A percentile compares a stretch with the other conserved stretches of the same genome.
Conservation (phyloP, 2,329 filamentous ascomycete species). For the Ophiostoma ulmi region DNA sequence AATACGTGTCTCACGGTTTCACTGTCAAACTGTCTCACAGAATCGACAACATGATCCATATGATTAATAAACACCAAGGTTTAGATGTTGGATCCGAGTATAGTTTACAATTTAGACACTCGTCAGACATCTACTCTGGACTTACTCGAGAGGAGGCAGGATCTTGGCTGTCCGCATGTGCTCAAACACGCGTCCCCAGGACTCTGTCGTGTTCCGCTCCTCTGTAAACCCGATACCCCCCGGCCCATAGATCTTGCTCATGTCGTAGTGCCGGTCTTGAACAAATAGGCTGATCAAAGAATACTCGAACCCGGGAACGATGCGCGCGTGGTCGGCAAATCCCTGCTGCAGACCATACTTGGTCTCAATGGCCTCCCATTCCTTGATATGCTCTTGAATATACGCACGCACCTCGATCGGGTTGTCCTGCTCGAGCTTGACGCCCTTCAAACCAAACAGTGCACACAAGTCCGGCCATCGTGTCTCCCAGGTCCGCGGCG, state of each 20-base stretch:
- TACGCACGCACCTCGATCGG: conserved; percentile 29
- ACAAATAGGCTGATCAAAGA: conserved; percentile 36
- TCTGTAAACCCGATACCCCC: background rate
- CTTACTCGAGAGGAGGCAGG: conserved; percentile 11
- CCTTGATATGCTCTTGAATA: conserved; percentile 32
- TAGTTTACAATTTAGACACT: background rate
- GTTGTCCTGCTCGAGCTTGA: conserved; percentile 32
- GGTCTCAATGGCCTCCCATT: conserved; percentile 35
- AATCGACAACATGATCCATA: background rate
- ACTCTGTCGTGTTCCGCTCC: background rate
- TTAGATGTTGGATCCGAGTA: background rate
- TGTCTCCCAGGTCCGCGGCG: conserved; percentile 37
- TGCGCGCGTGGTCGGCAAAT: conserved; percentile 33
- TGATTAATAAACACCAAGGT: background rate
- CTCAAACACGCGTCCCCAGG: conserved; percentile 42
- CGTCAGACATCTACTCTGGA: background rate
- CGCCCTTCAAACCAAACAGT: conserved; percentile 43
- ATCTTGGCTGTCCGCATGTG: conserved; percentile 30
- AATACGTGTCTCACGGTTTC: background rate
- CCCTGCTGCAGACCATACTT: conserved; percentile 34
- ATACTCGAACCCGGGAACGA: conserved; percentile 32
- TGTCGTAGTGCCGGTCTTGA: conserved; percentile 35
- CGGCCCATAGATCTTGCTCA: conserved; percentile 29
- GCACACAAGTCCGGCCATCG: conserved; percentile 45
- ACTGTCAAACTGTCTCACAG: background rate